phyloP scores from a whole-genome alignment of 1,139 yeast genomes.

The Wickerhamiella pararugosa region DNA sequence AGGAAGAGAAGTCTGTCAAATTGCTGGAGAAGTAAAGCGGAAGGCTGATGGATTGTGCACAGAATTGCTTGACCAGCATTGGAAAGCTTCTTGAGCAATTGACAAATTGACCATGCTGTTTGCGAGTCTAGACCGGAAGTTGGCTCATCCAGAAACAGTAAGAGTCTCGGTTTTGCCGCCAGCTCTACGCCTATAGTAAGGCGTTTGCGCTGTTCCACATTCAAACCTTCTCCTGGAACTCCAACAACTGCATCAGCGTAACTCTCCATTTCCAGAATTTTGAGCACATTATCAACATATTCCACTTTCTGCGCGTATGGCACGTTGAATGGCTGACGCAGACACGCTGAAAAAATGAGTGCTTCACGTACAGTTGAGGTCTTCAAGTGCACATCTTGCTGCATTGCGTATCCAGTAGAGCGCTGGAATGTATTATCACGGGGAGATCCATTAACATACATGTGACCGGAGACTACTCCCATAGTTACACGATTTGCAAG shows the following conservation, averaged over 20 bases:
- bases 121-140: slow-evolving; percentile 89
- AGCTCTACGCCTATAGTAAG: slow-evolving; percentile 76
- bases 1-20: slow-evolving; percentile 62
- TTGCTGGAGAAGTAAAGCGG: slow-evolving; percentile 60
- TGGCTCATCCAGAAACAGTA: slow-evolving; percentile 79
- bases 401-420: slow-evolving; percentile 73
- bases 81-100: slow-evolving; percentile 59
- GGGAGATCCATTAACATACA: slow-evolving; percentile 57
- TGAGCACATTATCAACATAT: slow-evolving; percentile 55
- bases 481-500: slow-evolving; percentile 63
- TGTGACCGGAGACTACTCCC: slow-evolving; percentile 64
- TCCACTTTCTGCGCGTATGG: slow-evolving; percentile 45
- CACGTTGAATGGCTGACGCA: slow-evolving; percentile 49
- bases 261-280: slow-evolving; percentile 51
- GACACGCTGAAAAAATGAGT: slow-evolving; percentile 50
- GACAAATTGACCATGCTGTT: slow-evolving; percentile 78
- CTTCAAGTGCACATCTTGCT: slow-evolving; percentile 60
- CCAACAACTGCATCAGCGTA: slow-evolving; percentile 79
- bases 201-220: slow-evolving; percentile 78
- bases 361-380: slow-evolving; percentile 77
- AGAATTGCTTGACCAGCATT: slow-evolving; percentile 69
- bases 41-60: slow-evolving; percentile 77
- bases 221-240: slow-evolving; percentile 57
- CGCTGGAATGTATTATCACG: slow-evolving; percentile 66
- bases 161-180: slow-evolving; percentile 72